Conservation (phyloP, 2,329 filamentous ascomycete species). For the Sporothrix protearum region DNA sequence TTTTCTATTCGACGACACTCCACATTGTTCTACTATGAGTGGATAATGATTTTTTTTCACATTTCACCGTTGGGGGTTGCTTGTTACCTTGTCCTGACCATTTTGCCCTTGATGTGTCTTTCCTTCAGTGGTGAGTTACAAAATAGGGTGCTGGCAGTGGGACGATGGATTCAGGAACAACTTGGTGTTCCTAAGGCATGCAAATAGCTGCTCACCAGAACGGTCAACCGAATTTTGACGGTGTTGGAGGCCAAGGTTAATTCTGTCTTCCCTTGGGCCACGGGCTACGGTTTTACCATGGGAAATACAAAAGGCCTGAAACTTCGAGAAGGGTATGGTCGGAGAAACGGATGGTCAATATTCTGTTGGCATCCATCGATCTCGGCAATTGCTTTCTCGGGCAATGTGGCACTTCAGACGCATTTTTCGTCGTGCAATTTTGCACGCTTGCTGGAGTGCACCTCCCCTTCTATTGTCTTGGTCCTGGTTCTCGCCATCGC, state of each 20-base stretch:
- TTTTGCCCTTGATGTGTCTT: background rate
- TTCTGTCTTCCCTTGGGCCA: background rate
- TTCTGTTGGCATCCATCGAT: background rate
- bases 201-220: background rate
- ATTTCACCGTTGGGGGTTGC: background rate
- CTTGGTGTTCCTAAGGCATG: background rate
- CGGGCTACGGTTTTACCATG: background rate
- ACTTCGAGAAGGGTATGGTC: background rate
- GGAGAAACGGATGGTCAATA: background rate
- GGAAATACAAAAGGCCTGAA: background rate
- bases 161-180: conserved; percentile 15
- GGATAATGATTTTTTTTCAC: background rate
- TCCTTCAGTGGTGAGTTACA: background rate
- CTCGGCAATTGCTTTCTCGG: background rate
- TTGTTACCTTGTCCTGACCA: conserved; percentile 15
- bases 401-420: background rate
- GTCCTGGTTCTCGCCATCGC: background rate
- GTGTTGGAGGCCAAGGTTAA: background rate
- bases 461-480: background rate
- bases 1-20: background rate
- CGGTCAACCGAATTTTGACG: background rate
- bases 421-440: background rate
- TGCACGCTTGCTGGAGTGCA: background rate
- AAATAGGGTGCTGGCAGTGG: conserved; percentile 1
- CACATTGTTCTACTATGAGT: background rate